phyloP scores from a whole-genome alignment of 2,329 filamentous ascomycete genomes.

The Stagonosporopsis cucurbitacearum region DNA sequence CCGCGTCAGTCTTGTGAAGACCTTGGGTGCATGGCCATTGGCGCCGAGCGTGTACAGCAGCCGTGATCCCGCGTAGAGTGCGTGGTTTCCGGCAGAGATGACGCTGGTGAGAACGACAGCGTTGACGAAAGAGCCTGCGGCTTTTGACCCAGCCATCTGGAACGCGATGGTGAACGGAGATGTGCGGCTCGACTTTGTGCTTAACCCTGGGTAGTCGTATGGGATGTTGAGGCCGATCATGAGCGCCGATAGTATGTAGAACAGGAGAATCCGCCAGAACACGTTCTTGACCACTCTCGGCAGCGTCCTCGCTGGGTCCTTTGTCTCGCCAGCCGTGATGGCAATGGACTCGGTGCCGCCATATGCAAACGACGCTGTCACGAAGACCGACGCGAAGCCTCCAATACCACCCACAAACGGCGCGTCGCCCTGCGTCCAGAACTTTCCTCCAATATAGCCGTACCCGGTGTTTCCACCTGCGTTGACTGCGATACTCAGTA shows the following conservation, averaged over 20 bases:
- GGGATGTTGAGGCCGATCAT: slow-evolving; percentile 54
- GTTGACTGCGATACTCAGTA: slow-evolving; percentile 40
- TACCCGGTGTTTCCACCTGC: slow-evolving; percentile 33
- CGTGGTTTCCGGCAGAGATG: slow-evolving; percentile 64
- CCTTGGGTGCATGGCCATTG: slow-evolving; percentile 71
- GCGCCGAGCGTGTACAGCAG: slow-evolving; percentile 60
- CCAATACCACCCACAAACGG: slow-evolving; percentile 39
- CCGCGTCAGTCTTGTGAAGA: slow-evolving; percentile 64
- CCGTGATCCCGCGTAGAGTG: slow-evolving; percentile 62
- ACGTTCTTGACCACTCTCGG: slow-evolving; percentile 91
- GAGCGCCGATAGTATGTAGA: slow-evolving; percentile 52
- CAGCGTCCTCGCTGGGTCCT: slow-evolving; percentile 79
- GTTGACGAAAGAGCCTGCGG: slow-evolving; percentile 69
- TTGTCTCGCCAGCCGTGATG: slow-evolving; percentile 77
- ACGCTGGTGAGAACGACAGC: slow-evolving; percentile 68
- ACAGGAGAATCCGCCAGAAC: slow-evolving; percentile 63
- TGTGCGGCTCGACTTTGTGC: slow-evolving; percentile 47
- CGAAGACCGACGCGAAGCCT: slow-evolving; percentile 73
- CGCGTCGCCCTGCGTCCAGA: slow-evolving; percentile 71
- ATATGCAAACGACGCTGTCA: slow-evolving; percentile 76
- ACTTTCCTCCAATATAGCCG: slow-evolving; percentile 62
- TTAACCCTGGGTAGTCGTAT: slow-evolving; percentile 46
- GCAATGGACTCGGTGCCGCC: slow-evolving; percentile 78
- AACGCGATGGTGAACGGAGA: slow-evolving; percentile 73
- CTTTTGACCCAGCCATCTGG: slow-evolving; percentile 65